Evolutionary conservation across 345 rosid genomes (phyloP).

Genomic region (Rhizophora apiculata): DNA sequence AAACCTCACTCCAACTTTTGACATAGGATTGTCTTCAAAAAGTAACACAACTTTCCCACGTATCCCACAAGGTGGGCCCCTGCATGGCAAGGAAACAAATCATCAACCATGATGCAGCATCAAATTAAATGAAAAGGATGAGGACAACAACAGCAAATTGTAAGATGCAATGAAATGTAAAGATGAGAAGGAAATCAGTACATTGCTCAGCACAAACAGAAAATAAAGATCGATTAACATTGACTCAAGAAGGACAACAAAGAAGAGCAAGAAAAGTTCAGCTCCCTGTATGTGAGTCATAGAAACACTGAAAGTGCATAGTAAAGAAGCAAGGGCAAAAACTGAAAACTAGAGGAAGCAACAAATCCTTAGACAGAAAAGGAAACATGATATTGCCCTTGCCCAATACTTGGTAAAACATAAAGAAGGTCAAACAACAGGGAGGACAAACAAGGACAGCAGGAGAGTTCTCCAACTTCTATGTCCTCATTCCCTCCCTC

Average conservation of each 20-base stretch:
- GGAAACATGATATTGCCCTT: not conserved
- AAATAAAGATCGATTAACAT: no score
- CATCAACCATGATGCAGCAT: constrained; percentile 1
- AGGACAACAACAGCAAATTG: not conserved
- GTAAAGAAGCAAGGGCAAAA: not conserved
- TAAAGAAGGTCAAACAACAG: no score
- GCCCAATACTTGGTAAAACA: no score
- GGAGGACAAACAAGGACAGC: no score
- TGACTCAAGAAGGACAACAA: no score
- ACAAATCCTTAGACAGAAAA: not conserved
- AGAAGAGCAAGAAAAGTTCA: no score
- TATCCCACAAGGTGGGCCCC: constrained; percentile 64
- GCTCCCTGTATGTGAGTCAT: no score
- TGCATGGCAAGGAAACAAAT: constrained; percentile 19
- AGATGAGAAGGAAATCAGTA: not conserved
- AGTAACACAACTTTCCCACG: constrained; percentile 66
- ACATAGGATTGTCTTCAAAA: constrained; percentile 65
- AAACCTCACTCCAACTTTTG: constrained; percentile 88
- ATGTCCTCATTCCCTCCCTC: no score
- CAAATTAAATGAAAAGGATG: not conserved
- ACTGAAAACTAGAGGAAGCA: not conserved
- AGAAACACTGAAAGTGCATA: no score
- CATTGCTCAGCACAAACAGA: not conserved
- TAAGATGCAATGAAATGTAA: not conserved
- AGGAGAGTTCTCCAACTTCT: no score